A percentile compares a stretch with the other conserved stretches of the same genome.
Evolutionary conservation across 2,329 filamentous ascomycete species (phyloP).

Genomic region (Beauveria scarabaeidicola): DNA sequence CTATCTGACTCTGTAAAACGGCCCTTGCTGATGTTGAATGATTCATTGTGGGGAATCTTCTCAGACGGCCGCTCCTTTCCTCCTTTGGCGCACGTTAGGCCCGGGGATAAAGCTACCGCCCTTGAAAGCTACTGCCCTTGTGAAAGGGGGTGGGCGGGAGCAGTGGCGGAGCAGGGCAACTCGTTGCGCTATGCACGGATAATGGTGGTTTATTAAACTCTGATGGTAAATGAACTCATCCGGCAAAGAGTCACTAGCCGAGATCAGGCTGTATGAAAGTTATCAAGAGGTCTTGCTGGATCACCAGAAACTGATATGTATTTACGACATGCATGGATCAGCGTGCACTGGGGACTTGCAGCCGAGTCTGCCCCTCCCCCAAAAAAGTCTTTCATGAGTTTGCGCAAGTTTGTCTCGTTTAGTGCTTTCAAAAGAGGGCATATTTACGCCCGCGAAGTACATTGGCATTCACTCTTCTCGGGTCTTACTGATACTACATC

Average conservation of each 20-base stretch:
- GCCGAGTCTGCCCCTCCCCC: too few relatives aligned
- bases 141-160: not conserved
- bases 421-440: too few relatives aligned
- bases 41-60: constrained; percentile 7
- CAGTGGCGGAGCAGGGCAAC: not conserved
- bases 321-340: too few relatives aligned
- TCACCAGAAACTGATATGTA: too few relatives aligned
- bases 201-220: not conserved
- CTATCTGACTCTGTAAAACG: not conserved
- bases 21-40: constrained; percentile 2
- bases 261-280: not conserved
- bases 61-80: not conserved
- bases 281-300: too few relatives aligned
- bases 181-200: not conserved
- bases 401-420: too few relatives aligned
- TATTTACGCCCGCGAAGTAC: too few relatives aligned
- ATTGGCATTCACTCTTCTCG: too few relatives aligned
- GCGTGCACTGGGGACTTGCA: too few relatives aligned
- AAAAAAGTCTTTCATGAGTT: too few relatives aligned
- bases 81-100: not conserved
- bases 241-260: not conserved
- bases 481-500: too few relatives aligned
- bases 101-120: not conserved
- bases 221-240: not conserved
- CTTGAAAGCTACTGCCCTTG: not conserved